These are phyloP conservation scores for Sarocladium strictum DNA, from an alignment of 2,329 filamentous ascomycete genomes.

Conservation along the genomic window DNA sequence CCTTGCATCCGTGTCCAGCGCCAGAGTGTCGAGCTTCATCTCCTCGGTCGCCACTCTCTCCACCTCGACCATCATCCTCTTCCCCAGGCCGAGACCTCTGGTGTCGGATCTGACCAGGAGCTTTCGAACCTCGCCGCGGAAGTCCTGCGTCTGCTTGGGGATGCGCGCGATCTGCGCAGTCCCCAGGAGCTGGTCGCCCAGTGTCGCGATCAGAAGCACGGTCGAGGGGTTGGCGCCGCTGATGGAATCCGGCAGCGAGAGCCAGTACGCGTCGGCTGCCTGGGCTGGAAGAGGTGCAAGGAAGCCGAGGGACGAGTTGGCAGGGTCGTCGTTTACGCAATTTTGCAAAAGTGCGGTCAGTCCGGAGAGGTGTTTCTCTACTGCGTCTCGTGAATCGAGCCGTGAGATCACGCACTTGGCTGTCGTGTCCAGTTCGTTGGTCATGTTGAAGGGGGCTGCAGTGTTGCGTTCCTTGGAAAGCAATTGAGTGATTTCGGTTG, in stretches of 20 bases:
- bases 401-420: background rate
- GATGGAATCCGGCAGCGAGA: background rate
- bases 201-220: constrained; percentile 11
- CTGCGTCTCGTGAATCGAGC: background rate
- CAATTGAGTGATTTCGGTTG: too few relatives aligned
- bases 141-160: constrained; percentile 20
- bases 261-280: constrained; percentile 18
- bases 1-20: constrained; percentile 20
- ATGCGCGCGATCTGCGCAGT: constrained; percentile 17
- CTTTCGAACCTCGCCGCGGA: constrained; percentile 22
- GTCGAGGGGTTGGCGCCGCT: background rate
- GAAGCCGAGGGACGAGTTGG: constrained; percentile 21
- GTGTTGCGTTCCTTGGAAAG: too few relatives aligned
- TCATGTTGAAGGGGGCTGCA: background rate
- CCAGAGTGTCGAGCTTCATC: constrained; percentile 17
- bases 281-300: constrained; percentile 20
- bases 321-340: constrained; percentile 22
- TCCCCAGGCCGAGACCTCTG: constrained; percentile 17
- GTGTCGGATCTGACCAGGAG: constrained; percentile 19
- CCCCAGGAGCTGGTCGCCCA: constrained; percentile 13
- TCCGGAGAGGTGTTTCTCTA: background rate
- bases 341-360: constrained; percentile 16
- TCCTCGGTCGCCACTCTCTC: constrained; percentile 15
- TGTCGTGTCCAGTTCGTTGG: background rate
- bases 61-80: constrained; percentile 17